A percentile compares a stretch with the other conserved stretches of the same genome.
Evolutionary conservation across 2,329 filamentous ascomycete species (phyloP).

Genomic region (Fulvia fulva): DNA sequence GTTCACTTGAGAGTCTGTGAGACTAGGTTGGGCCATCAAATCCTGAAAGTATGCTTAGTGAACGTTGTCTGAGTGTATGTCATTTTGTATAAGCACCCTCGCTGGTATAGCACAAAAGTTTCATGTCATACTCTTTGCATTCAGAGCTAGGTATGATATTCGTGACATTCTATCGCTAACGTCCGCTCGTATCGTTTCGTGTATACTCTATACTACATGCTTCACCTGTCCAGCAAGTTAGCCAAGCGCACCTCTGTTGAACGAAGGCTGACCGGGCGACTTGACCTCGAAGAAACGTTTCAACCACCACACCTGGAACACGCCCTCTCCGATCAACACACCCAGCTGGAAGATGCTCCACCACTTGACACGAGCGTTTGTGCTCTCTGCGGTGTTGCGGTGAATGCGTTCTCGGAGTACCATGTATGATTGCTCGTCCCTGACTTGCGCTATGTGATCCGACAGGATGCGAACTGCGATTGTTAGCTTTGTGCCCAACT

Average conservation of each 20-base stretch:
- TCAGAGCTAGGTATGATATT: background rate
- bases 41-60: no score
- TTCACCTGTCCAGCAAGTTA: slow-evolving; percentile 36
- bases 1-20: no score
- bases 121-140: background rate
- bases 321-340: slow-evolving; percentile 81
- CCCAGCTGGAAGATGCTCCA: slow-evolving; percentile 97
- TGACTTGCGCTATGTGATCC: slow-evolving; percentile 84
- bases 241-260: slow-evolving; percentile 29
- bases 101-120: no score
- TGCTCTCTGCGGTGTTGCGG: slow-evolving; percentile 97
- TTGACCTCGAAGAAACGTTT: slow-evolving; percentile 67
- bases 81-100: no score
- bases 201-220: slow-evolving; percentile 31
- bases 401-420: slow-evolving; percentile 92
- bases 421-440: slow-evolving; percentile 97
- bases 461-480: slow-evolving; percentile 72
- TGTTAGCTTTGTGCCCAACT: slow-evolving; percentile 4
- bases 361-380: slow-evolving; percentile 96
- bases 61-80: no score
- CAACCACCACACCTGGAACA: slow-evolving; percentile 99
- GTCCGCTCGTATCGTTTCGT: background rate
- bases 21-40: no score
- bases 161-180: background rate
- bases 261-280: slow-evolving; percentile 27